Evolutionary conservation across 768 basidiomycete species (phyloP).

Genomic region (Suillus plorans): DNA sequence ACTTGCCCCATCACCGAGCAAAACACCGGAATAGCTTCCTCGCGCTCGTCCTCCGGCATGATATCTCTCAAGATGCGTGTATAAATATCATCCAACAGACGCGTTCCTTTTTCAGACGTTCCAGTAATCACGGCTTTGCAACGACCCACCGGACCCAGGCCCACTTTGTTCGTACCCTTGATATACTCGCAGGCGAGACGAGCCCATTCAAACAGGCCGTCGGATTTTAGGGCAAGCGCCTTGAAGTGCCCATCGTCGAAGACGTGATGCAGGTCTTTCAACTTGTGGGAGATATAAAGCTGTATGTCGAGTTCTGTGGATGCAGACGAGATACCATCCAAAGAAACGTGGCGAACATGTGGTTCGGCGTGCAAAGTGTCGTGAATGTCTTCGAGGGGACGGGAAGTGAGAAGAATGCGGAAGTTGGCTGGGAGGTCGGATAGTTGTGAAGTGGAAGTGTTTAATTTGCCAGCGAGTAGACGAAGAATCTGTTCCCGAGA

Average conservation of each 20-base stretch:
- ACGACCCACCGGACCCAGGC: too few relatives aligned
- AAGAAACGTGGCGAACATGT: neutral
- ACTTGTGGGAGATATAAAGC: constrained; percentile 1
- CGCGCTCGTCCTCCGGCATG: neutral
- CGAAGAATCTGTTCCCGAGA: constrained; percentile 14
- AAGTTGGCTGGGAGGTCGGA: constrained; percentile 6
- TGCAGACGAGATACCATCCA: neutral
- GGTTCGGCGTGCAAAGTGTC: constrained; percentile 5
- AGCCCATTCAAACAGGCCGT: constrained; percentile 13
- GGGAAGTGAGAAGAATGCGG: constrained; percentile 18
- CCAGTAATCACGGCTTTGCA: too few relatives aligned
- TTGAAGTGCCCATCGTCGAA: neutral
- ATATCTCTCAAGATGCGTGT: neutral
- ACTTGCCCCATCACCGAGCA: constrained; percentile 4
- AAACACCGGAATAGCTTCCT: neutral
- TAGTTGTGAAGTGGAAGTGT: neutral
- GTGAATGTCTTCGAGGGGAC: constrained; percentile 7
- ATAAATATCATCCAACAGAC: constrained; percentile 9
- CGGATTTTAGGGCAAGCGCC: constrained; percentile 1
- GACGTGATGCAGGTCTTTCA: neutral
- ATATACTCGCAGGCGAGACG: constrained; percentile 8
- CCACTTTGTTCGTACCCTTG: too few relatives aligned
- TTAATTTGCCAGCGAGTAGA: neutral
- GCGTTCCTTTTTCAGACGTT: neutral
- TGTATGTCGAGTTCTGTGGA: constrained; percentile 8